These are phyloP conservation scores for Leishmania gerbilli DNA, from an alignment of 208 protist genomes.

Conservation along the genomic window DNA sequence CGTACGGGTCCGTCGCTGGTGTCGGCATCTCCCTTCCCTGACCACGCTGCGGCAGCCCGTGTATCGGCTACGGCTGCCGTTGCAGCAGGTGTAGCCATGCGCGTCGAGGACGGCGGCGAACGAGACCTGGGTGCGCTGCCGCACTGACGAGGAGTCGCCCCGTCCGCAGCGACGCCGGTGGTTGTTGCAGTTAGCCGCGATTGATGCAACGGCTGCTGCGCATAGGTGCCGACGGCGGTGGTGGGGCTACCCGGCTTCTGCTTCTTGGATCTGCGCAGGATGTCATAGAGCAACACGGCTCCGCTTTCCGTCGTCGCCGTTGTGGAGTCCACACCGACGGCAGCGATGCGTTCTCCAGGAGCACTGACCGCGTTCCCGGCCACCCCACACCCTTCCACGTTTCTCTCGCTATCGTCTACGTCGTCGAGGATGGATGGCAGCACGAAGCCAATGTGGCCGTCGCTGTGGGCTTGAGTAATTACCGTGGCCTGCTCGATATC, in stretches of 20 bases:
- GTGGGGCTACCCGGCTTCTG: background rate
- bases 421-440: constrained; percentile 14
- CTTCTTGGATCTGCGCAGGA: constrained; percentile 28
- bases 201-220: background rate
- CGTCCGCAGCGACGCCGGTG: background rate
- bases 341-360: background rate
- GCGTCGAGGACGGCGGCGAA: background rate
- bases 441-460: background rate
- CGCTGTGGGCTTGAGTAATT: background rate
- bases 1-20: background rate
- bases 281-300: constrained; percentile 22
- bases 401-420: background rate
- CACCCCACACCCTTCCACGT: background rate
- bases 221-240: background rate
- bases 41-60: background rate
- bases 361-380: background rate
- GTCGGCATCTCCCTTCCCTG: background rate
- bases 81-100: background rate
- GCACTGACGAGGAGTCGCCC: background rate
- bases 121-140: background rate
- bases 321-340: background rate
- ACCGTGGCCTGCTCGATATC: constrained; percentile 17
- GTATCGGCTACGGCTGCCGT: background rate
- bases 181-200: background rate
- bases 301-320: background rate